Base-by-base conservation (phyloP, 257 asterid species). In the Penstemon eatonii region DNA sequence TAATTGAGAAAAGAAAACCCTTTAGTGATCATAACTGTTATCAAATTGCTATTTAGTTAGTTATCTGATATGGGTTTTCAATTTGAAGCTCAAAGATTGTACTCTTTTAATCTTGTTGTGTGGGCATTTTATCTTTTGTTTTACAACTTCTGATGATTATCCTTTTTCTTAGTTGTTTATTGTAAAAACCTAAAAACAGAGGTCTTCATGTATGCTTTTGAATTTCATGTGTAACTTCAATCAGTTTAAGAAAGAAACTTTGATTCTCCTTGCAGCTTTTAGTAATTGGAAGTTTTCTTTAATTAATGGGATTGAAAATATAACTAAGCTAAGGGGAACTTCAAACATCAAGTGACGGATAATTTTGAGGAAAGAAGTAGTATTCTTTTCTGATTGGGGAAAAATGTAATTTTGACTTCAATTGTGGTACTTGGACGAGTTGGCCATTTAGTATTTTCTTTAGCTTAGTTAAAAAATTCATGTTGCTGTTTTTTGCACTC, bases 41-140 rank as follows among this genome's bases (percentile, higher is more conserved):
- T 54, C 74, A 33, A 60, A 57, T 51, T 63, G 47, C 54, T 59
- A 18, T 3, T 64, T 49, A 6, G 15, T 65, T 40, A 40, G 5
- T 19, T 33, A 39, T 56, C 39, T 45, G 10, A 49, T 40, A 15
- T 65, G 73, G 69, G 69, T 60, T 66, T 46, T 15, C 1, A 44
- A n/a, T 66, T 25, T 47, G 4, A 63, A 8, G 46, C 59, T 61
- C 74, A 37, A 47, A 65, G 66, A 52, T 59, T 40, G 55, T 4
- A 42, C 56, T 49, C 49, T 68, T 56, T 57, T 49, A 0, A 25
- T 25, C 33, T 25, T 25, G 33, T 25, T 25, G n/a, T 38, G 44
- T 65, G 4, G 9, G 39, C 2, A 3, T 4, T 53, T 60, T 15
- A 3, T 37, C 7, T 45, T 38, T 37, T 47, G 52, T 46, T 46